These are phyloP conservation scores for Terfezia boudieri DNA, from an alignment of 495 filamentous ascomycete species.

Conservation along the genomic window DNA sequence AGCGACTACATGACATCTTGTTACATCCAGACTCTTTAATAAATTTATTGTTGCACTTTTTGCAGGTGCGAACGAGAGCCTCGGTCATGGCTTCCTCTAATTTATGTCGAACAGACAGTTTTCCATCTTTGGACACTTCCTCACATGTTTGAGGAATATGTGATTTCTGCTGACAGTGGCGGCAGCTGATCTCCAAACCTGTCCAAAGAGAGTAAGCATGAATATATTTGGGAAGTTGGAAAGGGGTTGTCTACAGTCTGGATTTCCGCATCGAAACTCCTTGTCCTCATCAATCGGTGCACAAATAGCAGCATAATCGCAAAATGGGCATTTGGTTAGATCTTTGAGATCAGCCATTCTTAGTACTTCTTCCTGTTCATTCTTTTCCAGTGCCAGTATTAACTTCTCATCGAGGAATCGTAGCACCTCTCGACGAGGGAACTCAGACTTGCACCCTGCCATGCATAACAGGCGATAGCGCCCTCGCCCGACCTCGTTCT, in stretches of 20 bases:
- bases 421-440: constrained; percentile 23
- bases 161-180: constrained; percentile 44
- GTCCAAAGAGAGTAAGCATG: constrained; percentile 1
- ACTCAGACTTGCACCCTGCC: constrained; percentile 30
- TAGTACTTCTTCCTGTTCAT: constrained; percentile 48
- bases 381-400: constrained; percentile 35
- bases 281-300: constrained; percentile 43
- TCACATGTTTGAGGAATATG: constrained; percentile 58
- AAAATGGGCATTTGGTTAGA: constrained; percentile 57
- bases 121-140: constrained; percentile 39
- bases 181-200: constrained; percentile 36
- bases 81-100: constrained; percentile 71
- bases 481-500: constrained; percentile 39
- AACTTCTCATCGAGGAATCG: constrained; percentile 35
- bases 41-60: constrained; percentile 37
- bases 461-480: constrained; percentile 38
- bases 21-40: constrained; percentile 69
- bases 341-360: constrained; percentile 40
- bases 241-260: constrained; percentile 28
- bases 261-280: constrained; percentile 51
- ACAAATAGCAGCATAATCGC: constrained; percentile 53
- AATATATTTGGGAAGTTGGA: background rate
- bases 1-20: constrained; percentile 50
- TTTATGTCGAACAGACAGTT: constrained; percentile 34
- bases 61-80: constrained; percentile 58